These are phyloP conservation scores for Podospora pseudopauciseta DNA, from an alignment of 495 filamentous ascomycete genomes.

Conservation along the genomic window DNA sequence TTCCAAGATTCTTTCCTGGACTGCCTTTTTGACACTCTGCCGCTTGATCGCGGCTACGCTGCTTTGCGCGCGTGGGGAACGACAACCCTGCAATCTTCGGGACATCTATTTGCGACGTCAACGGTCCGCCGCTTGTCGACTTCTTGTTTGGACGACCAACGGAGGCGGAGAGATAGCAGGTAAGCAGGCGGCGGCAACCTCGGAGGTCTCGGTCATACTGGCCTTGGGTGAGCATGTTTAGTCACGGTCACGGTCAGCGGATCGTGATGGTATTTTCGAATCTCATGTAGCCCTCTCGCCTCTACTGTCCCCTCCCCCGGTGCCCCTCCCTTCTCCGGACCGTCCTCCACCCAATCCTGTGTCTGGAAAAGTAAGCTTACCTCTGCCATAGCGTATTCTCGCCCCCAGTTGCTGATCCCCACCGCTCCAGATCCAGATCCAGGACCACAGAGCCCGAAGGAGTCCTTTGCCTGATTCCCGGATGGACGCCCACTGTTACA, in stretches of 20 bases:
- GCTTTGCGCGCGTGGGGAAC: slow-evolving; percentile 7
- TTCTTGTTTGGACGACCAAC: not conserved
- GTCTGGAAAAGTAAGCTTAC: slow-evolving; percentile 2
- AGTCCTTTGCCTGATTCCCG: slow-evolving; percentile 20
- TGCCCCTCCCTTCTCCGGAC: not conserved
- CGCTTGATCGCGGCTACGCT: slow-evolving; percentile 11
- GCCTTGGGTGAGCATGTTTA: not conserved
- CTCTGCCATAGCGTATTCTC: not conserved
- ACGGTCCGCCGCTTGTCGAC: not conserved
- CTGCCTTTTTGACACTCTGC: not conserved
- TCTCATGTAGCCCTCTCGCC: not conserved
- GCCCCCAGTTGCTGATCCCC: not conserved
- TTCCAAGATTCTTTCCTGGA: not conserved
- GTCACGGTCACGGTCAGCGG: not conserved
- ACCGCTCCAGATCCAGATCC: not conserved
- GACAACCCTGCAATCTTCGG: slow-evolving; percentile 18
- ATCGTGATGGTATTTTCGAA: not conserved
- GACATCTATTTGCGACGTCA: slow-evolving; percentile 15
- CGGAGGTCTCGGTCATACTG: not conserved
- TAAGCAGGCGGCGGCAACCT: not conserved
- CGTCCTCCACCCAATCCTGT: slow-evolving; percentile 5
- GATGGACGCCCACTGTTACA: slow-evolving; percentile 25
- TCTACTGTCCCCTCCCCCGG: not conserved
- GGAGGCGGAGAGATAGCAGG: not conserved
- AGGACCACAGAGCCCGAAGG: not conserved